These are phyloP conservation scores for Lithospermum erythrorhizon DNA, from an alignment of 257 asterid species.

Conservation along the genomic window DNA sequence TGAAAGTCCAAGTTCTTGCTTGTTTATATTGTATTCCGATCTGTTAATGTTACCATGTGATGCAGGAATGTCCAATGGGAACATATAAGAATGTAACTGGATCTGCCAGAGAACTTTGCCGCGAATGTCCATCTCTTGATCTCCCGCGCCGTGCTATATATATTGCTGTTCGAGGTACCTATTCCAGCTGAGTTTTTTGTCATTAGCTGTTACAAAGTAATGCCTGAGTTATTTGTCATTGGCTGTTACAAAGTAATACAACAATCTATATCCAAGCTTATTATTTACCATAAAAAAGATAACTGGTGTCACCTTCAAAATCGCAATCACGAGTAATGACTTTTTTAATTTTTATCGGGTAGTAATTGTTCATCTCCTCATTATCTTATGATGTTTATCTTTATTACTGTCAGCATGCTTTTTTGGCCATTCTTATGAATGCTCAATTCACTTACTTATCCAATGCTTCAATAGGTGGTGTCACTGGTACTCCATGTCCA, in stretches of 20 bases:
- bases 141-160: conserved; percentile 70
- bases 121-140: conserved; percentile 49
- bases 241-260: not conserved
- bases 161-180: conserved; percentile 57
- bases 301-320: not conserved
- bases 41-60: conserved; percentile 4
- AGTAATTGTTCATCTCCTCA: not conserved
- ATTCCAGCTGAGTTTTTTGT: not conserved
- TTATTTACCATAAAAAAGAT: too few species aligned
- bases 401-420: not conserved
- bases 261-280: too few species aligned
- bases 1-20: not conserved
- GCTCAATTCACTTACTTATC: not conserved
- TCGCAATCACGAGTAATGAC: not conserved
- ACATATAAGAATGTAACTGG: conserved; percentile 74
- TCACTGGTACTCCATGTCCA: conserved; percentile 63
- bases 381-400: not conserved
- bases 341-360: not conserved
- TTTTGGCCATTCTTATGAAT: not conserved
- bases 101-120: conserved; percentile 54
- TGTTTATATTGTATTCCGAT: not conserved
- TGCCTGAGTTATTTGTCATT: not conserved
- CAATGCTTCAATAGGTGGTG: conserved; percentile 51
- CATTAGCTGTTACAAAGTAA: not conserved
- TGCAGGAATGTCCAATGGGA: conserved; percentile 91